A percentile compares a stretch with the other conserved stretches of the same genome.
Conservation (phyloP, 1,139 yeast genomes). For the Diutina neorugosa region DNA sequence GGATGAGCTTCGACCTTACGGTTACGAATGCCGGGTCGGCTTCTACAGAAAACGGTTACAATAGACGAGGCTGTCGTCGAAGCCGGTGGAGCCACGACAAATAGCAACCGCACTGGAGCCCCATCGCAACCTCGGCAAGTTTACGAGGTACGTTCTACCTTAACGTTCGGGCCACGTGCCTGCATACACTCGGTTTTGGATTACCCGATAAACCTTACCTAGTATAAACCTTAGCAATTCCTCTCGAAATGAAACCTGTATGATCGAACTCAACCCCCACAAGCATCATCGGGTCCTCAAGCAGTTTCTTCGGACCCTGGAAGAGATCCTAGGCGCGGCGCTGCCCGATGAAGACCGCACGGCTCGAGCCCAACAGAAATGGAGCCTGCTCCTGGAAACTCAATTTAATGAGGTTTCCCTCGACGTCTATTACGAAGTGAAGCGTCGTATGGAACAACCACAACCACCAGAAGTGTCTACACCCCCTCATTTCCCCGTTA, state of each 20-base stretch:
- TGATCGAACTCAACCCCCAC: neutral
- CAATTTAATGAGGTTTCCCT: neutral
- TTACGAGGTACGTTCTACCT: no score
- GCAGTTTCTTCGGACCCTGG: neutral
- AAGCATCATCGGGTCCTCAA: neutral
- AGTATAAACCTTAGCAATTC: neutral
- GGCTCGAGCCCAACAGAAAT: neutral
- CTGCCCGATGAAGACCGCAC: neutral
- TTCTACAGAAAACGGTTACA: no score
- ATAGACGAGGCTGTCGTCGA: no score
- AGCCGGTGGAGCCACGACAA: no score
- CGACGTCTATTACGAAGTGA: neutral
- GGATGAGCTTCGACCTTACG: no score
- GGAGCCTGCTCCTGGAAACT: neutral
- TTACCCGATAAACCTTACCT: neutral
- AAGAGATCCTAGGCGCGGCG: neutral
- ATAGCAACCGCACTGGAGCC: no score
- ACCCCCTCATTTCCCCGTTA: neutral
- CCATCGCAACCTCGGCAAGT: no score
- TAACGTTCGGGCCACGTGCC: no score
- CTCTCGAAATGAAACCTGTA: neutral
- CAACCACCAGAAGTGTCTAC: neutral
- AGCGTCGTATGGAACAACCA: neutral
- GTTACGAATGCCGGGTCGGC: no score
- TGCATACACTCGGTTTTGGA: no score